phyloP scores from a whole-genome alignment of 2,329 filamentous ascomycete genomes.

The Sclerotinia sclerotiorum region DNA sequence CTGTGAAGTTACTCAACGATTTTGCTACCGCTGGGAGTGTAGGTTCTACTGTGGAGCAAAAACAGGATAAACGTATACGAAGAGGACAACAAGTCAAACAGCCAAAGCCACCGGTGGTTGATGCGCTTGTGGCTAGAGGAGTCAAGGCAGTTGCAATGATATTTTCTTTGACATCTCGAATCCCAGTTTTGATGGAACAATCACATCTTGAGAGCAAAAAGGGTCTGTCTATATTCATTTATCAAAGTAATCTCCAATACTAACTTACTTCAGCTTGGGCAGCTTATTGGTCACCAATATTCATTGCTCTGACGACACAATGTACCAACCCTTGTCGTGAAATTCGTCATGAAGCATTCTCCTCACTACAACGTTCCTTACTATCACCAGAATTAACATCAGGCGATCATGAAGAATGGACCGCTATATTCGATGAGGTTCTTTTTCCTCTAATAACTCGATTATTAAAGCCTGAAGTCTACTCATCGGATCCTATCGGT shows the following conservation, averaged over 20 bases:
- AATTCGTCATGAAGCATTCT: constrained; percentile 84
- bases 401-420: constrained; percentile 88
- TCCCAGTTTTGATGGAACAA: constrained; percentile 84
- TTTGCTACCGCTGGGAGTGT: constrained; percentile 83
- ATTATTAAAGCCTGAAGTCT: constrained; percentile 90
- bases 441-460: constrained; percentile 87
- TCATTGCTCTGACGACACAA: constrained; percentile 82
- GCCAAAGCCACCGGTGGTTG: constrained; percentile 49
- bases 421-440: constrained; percentile 89
- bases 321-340: constrained; percentile 94
- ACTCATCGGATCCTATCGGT: constrained; percentile 82
- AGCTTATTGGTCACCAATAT: constrained; percentile 95
- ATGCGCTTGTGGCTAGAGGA: constrained; percentile 72
- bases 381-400: constrained; percentile 81
- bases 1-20: constrained; percentile 79
- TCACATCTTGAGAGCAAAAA: constrained; percentile 87
- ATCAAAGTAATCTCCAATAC: not conserved
- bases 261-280: constrained; percentile 67
- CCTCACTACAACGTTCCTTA: constrained; percentile 79
- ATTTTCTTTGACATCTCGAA: constrained; percentile 76
- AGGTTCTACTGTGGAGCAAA: constrained; percentile 68
- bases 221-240: constrained; percentile 31
- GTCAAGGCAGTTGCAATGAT: constrained; percentile 79
- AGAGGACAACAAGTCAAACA: constrained; percentile 48
- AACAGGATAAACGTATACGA: constrained; percentile 55